Evolutionary conservation across 2,329 filamentous ascomycete species (phyloP), one percentile per base, ranked within the genome.

Genomic region (Phyllosticta citriasiana): DNA sequence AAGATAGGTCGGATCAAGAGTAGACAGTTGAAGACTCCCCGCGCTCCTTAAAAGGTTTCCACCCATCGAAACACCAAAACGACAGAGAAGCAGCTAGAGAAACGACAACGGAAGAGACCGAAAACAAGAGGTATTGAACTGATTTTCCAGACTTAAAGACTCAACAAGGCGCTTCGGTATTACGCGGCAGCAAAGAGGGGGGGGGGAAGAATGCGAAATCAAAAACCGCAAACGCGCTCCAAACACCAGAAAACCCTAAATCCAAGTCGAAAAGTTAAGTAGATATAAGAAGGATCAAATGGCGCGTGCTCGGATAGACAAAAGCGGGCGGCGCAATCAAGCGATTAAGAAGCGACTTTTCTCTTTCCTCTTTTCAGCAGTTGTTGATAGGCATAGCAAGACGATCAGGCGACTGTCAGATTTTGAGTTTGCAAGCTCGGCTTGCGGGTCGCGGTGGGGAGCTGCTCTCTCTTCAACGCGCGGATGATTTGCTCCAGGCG

Each of bases 401-500:
- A n/a, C 8, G 25, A 33, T 53, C 51, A 61, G 53, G 55, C 59
- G 14, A 55, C 59, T 3, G 50, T 61, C 59, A 61, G 35, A 50
- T 53, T 57, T 24, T 53, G 55, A 2, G 19, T 61, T 22, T 52
- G 26, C 40, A 26, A 53, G 16, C 59, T 57, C 40, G 40, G 40
- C 16, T 47, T 47, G 40, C 40, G 40, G 40, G 40, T 47, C 6
- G 40, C 16, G 16, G 40, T 40, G 22, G 59, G 59, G 12, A 57
- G 30, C 25, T 72, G 68, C 22, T 79, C 76, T 64, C 76, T 79
- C 58, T 76, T 76, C 59, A 84, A 66, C 19, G 76, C 76, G 54
- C 86, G 80, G 30, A 89, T 73, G 63, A 86, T 75, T 52, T 80
- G 79, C 74, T 89, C 87, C n/a, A 88, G 74, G 69, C 81, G 81